Evolutionary conservation across 2,329 filamentous ascomycete species (phyloP), one percentile per base, ranked within the genome.

Genomic region (Arthroderma sp.): DNA sequence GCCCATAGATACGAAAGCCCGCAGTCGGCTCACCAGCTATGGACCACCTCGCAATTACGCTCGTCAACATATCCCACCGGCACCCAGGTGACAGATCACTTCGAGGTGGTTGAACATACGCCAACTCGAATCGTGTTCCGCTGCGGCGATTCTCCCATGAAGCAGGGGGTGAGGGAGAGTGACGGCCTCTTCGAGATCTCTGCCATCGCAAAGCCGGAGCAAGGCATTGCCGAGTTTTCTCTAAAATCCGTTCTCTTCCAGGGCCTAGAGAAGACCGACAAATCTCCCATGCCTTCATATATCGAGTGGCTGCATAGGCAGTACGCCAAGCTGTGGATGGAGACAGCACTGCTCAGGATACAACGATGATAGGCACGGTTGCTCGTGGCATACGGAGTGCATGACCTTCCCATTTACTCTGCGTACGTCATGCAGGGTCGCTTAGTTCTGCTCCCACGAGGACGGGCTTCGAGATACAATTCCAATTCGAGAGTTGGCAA

Each of bases 161-260:
- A 79, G 47, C 73, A 72, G 47, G 78, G 73, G 0, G 76, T 80
- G 1, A 76, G 85, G 6, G 73, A 76, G 7, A 80, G 78, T 1
- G 85, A 88, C 64, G 85, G 85, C 0, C 71, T 87, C 25, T 86
- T 87, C 61, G 77, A 84, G 67, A 83, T 87, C 65, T 76, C 75
- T 17, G 83, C 82, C 2, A 74, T 75, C 11, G 70, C 86, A 15
- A 82, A 87, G 69, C 37, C 38, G 19, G 76, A 79, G 4, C 72
- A 78, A 35, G 77, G 77, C 11, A 78, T 82, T 59, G 84, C 79
- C 1, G 83, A 85, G 67, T 80, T 87, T 62, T 74, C 76, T 1
- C 71, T 88, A 56, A 87, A 85, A 77, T 84, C 80, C 71, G 76
- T 74, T 64, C 87, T 77, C 77, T 86, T 75, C 66, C 75, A 80